Percentiles rank a stretch among this genome's conserved stretches.
These are phyloP conservation scores for Scytalidium lignicola DNA, from an alignment of 2,329 filamentous ascomycete species.

Conservation along the genomic window DNA sequence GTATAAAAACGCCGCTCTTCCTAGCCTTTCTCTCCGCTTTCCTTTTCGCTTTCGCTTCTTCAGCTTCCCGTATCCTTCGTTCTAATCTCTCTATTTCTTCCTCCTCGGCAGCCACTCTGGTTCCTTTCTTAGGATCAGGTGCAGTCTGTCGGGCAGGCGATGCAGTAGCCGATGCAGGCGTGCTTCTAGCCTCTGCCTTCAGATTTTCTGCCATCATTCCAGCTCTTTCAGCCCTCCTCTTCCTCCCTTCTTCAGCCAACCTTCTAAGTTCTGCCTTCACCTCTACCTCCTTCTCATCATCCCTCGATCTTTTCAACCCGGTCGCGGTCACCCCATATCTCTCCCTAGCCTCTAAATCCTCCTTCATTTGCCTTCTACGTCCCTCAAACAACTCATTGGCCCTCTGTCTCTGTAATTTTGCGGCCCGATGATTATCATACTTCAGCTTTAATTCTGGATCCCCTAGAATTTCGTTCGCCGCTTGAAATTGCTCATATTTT, in stretches of 20 bases:
- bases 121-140: constrained; percentile 9
- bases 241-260: constrained; percentile 47
- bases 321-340: constrained; percentile 39
- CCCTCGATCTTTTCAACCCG: constrained; percentile 56
- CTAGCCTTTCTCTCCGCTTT: constrained; percentile 33
- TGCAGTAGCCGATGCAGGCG: constrained; percentile 6
- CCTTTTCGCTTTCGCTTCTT: constrained; percentile 31
- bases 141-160: constrained; percentile 14
- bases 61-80: constrained; percentile 34
- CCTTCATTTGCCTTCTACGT: constrained; percentile 69
- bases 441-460: constrained; percentile 64
- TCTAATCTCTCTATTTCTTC: constrained; percentile 41
- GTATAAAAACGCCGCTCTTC: constrained; percentile 28
- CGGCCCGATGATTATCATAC: constrained; percentile 74
- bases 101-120: constrained; percentile 24
- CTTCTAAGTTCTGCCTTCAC: constrained; percentile 47
- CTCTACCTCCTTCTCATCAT: constrained; percentile 34
- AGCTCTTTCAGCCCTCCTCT: constrained; percentile 42
- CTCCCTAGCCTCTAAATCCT: constrained; percentile 80
- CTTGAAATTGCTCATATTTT: constrained; percentile 80
- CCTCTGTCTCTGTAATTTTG: constrained; percentile 62
- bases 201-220: constrained; percentile 30
- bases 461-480: constrained; percentile 78
- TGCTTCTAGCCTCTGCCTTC: constrained; percentile 1
- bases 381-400: constrained; percentile 71